Base-by-base conservation (phyloP, 331 rosid species). In the Spiraea crenata region DNA sequence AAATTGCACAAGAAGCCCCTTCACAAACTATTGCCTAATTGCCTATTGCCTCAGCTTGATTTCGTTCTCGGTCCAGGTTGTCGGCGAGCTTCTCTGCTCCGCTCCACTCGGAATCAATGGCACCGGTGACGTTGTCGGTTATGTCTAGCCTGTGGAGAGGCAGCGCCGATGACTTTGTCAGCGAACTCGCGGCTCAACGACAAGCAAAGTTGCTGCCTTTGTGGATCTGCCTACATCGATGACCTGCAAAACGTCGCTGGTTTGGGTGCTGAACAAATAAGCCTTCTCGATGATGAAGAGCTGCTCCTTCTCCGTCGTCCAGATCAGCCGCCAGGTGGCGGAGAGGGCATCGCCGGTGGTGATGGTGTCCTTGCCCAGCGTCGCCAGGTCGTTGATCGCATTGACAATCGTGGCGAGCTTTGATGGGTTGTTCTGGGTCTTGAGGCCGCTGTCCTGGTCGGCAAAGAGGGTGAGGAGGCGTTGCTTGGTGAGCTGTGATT, bases 241-340 rank as follows among this genome's bases (percentile, higher is more conserved):
- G 6, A 93, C 97, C 82, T 90, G 98, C 83, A 93, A 83, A 14
- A 93, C 97, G 67, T 93, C 95, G 4, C 98, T 96, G 46, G 93
- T 77, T 39, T 44, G 88, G 14, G 97, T 93, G 14, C 97, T 91
- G 38, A 93, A 85, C 77, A 89, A 71, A 72, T 46, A 47, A 44
- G 97, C 92, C 54, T 93, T 93, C 77, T 90, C 84, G 9, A 93
- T 46, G 4, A 93, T 90, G 77, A 90, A 93, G 67, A 93, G 96
- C 82, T 93, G 98, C 79, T 93, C 98, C 70, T 90, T 93, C 88
- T 93, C 98, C 0, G 97, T 93, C 45, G 98, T 90, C 98, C 98
- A 93, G 10, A 90, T 90, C 68, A 93, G 69, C 71, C 88, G 81
- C 98, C 98, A 93, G 16, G 98, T 89, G 51, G 81, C 95, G 7